These are phyloP conservation scores for Alternaria longipes DNA, from an alignment of 2,329 filamentous ascomycete species.

Conservation along the genomic window DNA sequence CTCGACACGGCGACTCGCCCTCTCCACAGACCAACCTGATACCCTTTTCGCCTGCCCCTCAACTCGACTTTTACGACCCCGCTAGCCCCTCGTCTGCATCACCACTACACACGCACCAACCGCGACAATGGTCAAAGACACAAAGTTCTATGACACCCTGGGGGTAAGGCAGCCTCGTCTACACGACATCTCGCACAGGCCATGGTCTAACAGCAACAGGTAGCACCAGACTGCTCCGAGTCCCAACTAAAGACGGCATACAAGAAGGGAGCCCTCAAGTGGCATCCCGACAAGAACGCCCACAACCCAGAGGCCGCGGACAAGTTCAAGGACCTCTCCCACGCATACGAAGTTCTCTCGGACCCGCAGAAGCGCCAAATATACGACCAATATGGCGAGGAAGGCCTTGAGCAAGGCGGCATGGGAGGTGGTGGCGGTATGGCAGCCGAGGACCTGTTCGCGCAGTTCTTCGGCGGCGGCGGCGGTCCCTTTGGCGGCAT, in stretches of 20 bases:
- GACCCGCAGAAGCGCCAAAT: slow-evolving; percentile 89
- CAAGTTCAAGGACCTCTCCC: slow-evolving; percentile 97
- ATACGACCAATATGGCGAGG: slow-evolving; percentile 98
- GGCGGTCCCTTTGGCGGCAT: slow-evolving; percentile 73
- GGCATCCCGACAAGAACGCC: slow-evolving; percentile 94
- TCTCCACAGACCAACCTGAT: slow-evolving; percentile 14
- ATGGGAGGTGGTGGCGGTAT: slow-evolving; percentile 77
- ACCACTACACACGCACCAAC: slow-evolving; percentile 19
- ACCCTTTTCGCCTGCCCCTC: slow-evolving; percentile 17
- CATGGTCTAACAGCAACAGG: slow-evolving; percentile 60
- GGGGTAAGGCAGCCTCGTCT: slow-evolving; percentile 66
- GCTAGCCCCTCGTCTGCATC: slow-evolving; percentile 30
- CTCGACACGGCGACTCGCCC: slow-evolving; percentile 13
- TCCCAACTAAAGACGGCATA: slow-evolving; percentile 91
- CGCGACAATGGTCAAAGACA: slow-evolving; percentile 78
- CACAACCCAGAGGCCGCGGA: slow-evolving; percentile 92
- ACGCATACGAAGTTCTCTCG: slow-evolving; percentile 94
- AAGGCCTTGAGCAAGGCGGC: slow-evolving; percentile 87
- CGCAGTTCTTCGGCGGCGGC: slow-evolving; percentile 89
- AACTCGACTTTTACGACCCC: slow-evolving; percentile 38
- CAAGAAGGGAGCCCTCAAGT: slow-evolving; percentile 83
- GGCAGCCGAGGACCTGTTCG: slow-evolving; percentile 95
- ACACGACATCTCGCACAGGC: background rate
- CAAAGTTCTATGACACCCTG: slow-evolving; percentile 79
- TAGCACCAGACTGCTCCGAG: slow-evolving; percentile 80